Conservation (phyloP, 257 asterid species). For the Solanum phureja region DNA sequence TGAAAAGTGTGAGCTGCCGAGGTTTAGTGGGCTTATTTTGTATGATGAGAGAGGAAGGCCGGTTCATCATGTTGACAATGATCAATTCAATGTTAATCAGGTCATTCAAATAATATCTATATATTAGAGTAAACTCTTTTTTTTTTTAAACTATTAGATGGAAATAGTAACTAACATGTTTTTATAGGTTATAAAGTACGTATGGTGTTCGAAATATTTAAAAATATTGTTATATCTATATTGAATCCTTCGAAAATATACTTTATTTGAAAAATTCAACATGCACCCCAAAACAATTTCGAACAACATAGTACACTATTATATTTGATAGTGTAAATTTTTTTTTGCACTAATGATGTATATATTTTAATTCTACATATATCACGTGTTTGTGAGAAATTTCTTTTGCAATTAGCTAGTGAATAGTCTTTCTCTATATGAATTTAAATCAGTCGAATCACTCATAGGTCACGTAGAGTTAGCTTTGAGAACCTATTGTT, state of each 20-base stretch:
- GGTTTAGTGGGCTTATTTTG: slow-evolving; percentile 76
- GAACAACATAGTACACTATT: neutral
- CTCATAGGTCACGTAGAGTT: neutral
- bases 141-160: neutral
- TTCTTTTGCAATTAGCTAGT: neutral
- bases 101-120: neutral
- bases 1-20: slow-evolving; percentile 75
- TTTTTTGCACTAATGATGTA: neutral
- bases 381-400: neutral
- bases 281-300: fast-evolving
- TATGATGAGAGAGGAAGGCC: slow-evolving; percentile 70
- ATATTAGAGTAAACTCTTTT: too few species aligned
- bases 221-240: fast-evolving
- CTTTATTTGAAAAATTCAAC: too few species aligned
- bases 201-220: too few species aligned
- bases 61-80: slow-evolving; percentile 21
- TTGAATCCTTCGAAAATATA: neutral
- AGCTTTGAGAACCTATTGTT: neutral
- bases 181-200: neutral
- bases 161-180: neutral
- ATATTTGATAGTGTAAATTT: neutral
- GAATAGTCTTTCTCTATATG: neutral
- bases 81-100: slow-evolving; percentile 5
- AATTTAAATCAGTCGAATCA: fast-evolving
- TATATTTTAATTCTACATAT: neutral